Evolutionary conservation across 371 early-diverging fungal genomes (phyloP), one percentile per base, ranked within the genome.

Genomic region (Syncephalastrum contaminatum): DNA sequence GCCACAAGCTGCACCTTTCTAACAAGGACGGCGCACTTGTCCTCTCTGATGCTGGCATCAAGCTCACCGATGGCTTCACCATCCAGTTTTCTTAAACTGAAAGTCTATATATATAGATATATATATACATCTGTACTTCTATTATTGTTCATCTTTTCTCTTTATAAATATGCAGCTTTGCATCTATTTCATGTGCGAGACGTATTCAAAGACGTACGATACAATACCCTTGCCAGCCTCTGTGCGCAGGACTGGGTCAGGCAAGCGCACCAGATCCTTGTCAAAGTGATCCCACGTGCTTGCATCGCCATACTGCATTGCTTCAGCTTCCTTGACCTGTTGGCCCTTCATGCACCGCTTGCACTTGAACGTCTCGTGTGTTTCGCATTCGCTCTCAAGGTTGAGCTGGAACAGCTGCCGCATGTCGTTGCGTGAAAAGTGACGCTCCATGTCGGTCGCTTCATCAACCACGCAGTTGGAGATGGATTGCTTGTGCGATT

Each of bases 321-420:
- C 67, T 46, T 90, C 90, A 3, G 92, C 92, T 44, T 72, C 59
- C 45, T 73, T 64, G n/a, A 86, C 77, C 60, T 94, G 95, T 40
- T 84, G 79, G 1, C 94, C 95, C 6, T 86, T 72, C 30, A 91
- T 78, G 59, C 97, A 96, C 15, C 94, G 84, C 50, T 78, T 75
- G 46, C 98, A 98, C 66, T 94, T 93, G 75, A 95, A 97, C 5
- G 94, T 93, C 66, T 95, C 95, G 64, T 98, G 98, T 0, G 98
- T 98, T 49, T 98, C 97, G 54, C 90, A 90, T 39, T 83, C 83
- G 2, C 93, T 91, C 40, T 81, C 74, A 4, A 77, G 82, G 64
- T 93, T 89, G 36, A 87, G 73, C 63, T 79, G 77, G 75, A 98
- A 98, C 18, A 98, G 81, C 70, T 93, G 88, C 5, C 91, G 83